These are phyloP conservation scores for Citeromyces hawaiiensis DNA, from an alignment of 1,139 yeast species.

Conservation along the genomic window DNA sequence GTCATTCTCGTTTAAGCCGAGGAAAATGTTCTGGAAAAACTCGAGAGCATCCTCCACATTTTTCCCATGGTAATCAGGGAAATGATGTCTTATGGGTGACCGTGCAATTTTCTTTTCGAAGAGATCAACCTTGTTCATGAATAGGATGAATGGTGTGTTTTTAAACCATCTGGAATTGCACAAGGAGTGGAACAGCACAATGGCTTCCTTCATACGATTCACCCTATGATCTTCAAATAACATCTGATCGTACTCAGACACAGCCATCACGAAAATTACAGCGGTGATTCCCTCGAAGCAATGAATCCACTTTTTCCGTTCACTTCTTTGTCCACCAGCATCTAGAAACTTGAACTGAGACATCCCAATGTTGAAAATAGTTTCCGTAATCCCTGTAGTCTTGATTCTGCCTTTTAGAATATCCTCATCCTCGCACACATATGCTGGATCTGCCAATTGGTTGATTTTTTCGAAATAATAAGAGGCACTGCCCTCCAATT, in stretches of 20 bases:
- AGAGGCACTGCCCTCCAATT: conserved; percentile 66
- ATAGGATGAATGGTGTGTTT: conserved; percentile 78
- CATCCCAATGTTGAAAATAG: conserved; percentile 57
- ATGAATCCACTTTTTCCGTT: conserved; percentile 92
- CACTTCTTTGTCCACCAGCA: conserved; percentile 96
- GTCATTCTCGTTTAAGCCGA: conserved; percentile 46
- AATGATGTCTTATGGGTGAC: conserved; percentile 54
- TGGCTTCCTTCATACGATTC: conserved; percentile 85
- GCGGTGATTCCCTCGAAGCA: conserved; percentile 90
- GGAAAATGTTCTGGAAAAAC: conserved; percentile 54
- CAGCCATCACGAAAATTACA: conserved; percentile 81
- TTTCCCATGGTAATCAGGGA: conserved; percentile 60
- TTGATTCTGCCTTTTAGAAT: conserved; percentile 84
- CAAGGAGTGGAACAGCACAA: conserved; percentile 63
- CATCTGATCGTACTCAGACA: conserved; percentile 86
- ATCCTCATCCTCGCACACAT: conserved; percentile 68
- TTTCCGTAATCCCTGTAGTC: conserved; percentile 92
- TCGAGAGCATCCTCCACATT: conserved; percentile 54
- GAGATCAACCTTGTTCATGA: conserved; percentile 78
- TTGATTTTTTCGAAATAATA: conserved; percentile 63
- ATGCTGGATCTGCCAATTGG: conserved; percentile 49
- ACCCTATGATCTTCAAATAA: conserved; percentile 82
- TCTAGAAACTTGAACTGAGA: conserved; percentile 69
- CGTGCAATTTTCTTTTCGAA: conserved; percentile 54
- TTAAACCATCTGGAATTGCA: conserved; percentile 81